phyloP scores from a whole-genome alignment of 805 yeast species.

The Vanderwaltozyma tropicalis region DNA sequence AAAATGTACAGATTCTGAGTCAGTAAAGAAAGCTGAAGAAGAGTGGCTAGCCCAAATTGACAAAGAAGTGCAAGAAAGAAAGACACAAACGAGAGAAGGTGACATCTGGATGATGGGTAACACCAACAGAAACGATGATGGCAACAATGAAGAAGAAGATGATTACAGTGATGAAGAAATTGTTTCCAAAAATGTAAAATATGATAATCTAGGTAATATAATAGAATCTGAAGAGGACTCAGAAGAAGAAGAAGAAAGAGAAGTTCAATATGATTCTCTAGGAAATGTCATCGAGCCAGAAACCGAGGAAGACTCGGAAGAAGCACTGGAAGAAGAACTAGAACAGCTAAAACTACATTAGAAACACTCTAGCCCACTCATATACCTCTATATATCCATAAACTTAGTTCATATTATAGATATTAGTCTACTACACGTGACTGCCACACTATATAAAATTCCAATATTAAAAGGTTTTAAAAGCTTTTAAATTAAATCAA shows the following conservation, averaged over 20 bases:
- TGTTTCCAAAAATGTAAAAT: conserved; percentile 2
- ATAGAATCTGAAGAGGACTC: conserved; percentile 21
- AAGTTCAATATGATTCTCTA: conserved; percentile 14
- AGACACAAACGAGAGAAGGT: conserved; percentile 38
- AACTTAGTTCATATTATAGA: too few species aligned
- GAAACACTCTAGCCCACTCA: too few species aligned
- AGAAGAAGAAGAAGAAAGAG: conserved; percentile 17
- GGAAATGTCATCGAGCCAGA: conserved; percentile 12
- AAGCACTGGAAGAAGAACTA: background rate
- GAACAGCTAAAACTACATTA: too few species aligned
- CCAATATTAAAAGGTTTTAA: too few species aligned
- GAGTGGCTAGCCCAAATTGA: conserved; percentile 64
- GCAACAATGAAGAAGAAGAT: conserved; percentile 14
- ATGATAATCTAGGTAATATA: conserved; percentile 17
- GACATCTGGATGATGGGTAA: conserved; percentile 78
- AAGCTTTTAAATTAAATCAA: too few species aligned
- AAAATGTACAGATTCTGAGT: conserved; percentile 68
- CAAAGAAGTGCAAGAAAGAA: conserved; percentile 52
- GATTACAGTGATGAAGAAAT: conserved; percentile 5
- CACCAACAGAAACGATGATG: conserved; percentile 40
- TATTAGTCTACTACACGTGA: too few species aligned
- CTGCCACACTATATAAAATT: too few species aligned
- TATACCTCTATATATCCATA: too few species aligned
- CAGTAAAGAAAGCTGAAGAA: conserved; percentile 62
- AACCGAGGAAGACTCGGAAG: conserved; percentile 5